Percentiles rank a stretch among this genome's conserved stretches.
Evolutionary conservation across 129 eudicot genomes (phyloP).

Genomic region (Pittosporum tobira): DNA sequence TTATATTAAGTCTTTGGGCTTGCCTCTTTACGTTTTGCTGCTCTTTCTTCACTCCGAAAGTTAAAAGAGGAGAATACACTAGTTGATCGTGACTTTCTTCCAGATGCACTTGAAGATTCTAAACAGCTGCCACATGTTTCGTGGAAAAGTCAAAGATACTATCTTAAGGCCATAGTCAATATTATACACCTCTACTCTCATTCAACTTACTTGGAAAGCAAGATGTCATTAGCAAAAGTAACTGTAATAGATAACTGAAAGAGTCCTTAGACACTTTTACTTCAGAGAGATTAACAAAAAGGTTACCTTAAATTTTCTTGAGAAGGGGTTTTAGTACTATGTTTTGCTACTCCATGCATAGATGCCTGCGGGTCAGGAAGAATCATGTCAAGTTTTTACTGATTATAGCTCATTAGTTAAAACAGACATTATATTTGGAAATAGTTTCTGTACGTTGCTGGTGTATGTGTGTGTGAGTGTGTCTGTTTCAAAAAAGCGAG

Average conservation of each 20-base stretch:
- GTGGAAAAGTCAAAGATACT: neutral
- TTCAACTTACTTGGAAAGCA: no score
- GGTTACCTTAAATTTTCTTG: slow-evolving; percentile 47
- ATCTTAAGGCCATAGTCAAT: no score
- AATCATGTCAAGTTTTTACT: neutral
- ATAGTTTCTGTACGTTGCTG: neutral
- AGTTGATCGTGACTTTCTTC: slow-evolving; percentile 35
- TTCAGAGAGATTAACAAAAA: neutral
- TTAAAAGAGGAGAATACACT: slow-evolving; percentile 48
- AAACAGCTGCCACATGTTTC: slow-evolving; percentile 25
- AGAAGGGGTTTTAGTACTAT: slow-evolving; percentile 24
- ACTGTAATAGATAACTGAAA: no score
- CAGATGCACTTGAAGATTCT: slow-evolving; percentile 26
- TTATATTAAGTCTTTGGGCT: slow-evolving; percentile 12
- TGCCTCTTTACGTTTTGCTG: slow-evolving; percentile 85
- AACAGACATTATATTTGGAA: neutral
- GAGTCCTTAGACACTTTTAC: neutral
- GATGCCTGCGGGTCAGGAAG: slow-evolving; percentile 38
- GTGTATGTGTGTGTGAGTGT: neutral
- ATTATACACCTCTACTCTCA: no score
- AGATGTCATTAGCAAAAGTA: no score
- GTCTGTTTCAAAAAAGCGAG: neutral
- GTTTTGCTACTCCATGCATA: slow-evolving; percentile 28
- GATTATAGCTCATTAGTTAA: neutral
- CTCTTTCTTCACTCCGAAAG: slow-evolving; percentile 85